Evolutionary conservation across 2,329 filamentous ascomycete genomes (phyloP).

Genomic region (Reticulascus tulasneorum): DNA sequence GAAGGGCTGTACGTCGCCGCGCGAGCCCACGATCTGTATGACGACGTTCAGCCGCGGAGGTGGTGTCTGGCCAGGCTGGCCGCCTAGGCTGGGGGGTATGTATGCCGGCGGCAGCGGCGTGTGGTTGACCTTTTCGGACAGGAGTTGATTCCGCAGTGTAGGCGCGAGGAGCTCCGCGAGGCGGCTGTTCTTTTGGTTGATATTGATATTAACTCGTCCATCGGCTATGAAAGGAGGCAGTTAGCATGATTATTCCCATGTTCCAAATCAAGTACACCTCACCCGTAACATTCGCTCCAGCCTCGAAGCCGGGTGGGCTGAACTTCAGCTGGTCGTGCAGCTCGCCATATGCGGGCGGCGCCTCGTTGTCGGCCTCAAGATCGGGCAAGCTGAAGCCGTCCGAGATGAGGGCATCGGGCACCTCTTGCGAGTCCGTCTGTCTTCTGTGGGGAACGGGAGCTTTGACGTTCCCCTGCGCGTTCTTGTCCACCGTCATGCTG

Average conservation of each 20-base stretch:
- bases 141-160: constrained; percentile 54
- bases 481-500: constrained; percentile 11
- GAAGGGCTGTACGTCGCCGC: constrained; percentile 75
- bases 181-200: constrained; percentile 65
- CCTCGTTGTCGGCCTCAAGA: constrained; percentile 35
- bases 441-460: constrained; percentile 10
- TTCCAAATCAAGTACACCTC: constrained; percentile 1
- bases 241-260: constrained; percentile 6
- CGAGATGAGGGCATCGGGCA: constrained; percentile 28
- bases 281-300: constrained; percentile 57
- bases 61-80: constrained; percentile 52
- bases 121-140: constrained; percentile 34
- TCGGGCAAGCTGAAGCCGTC: constrained; percentile 38
- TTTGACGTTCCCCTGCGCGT: constrained; percentile 3
- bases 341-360: constrained; percentile 58
- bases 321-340: constrained; percentile 53
- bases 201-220: constrained; percentile 75
- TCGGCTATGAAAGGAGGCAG: constrained; percentile 50
- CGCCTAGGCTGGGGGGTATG: constrained; percentile 69
- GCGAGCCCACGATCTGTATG: constrained; percentile 70
- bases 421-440: constrained; percentile 18
- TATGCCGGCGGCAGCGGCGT: constrained; percentile 61
- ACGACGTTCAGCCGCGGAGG: constrained; percentile 64
- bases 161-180: constrained; percentile 66
- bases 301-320: constrained; percentile 59